These are phyloP conservation scores for Citrus inodora DNA, from an alignment of 345 rosid genomes.

Conservation along the genomic window DNA sequence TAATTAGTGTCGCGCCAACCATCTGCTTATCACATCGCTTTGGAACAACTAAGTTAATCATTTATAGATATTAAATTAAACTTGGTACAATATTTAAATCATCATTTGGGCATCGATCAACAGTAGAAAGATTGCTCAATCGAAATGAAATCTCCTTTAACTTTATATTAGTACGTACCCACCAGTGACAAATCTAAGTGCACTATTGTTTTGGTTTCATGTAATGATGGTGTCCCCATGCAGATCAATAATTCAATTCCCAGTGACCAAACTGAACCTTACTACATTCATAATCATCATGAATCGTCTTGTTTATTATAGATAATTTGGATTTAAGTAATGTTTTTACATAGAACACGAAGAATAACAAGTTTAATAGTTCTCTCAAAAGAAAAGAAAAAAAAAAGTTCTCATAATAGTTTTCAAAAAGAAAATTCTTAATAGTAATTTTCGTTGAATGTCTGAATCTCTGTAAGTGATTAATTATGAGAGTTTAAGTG, in stretches of 20 bases:
- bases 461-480: no score
- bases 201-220: not conserved
- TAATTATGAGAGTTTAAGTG: no score
- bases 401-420: no score
- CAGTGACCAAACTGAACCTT: not conserved
- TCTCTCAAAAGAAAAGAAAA: no score
- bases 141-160: not conserved
- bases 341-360: no score
- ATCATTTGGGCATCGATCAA: not conserved
- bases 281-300: not conserved
- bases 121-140: not conserved
- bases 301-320: no score
- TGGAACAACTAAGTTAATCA: not conserved
- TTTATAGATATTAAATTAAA: not conserved
- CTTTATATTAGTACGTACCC: not conserved
- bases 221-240: conserved; percentile 3
- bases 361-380: no score
- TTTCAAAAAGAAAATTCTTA: no score
- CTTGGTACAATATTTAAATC: not conserved
- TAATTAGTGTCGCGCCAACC: not conserved
- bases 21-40: not conserved
- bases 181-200: not conserved
- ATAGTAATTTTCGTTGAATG: no score
- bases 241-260: not conserved
- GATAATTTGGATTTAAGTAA: no score